Conservation (phyloP, 139 green algal genomes). For the Chlorella vulgaris region DNA sequence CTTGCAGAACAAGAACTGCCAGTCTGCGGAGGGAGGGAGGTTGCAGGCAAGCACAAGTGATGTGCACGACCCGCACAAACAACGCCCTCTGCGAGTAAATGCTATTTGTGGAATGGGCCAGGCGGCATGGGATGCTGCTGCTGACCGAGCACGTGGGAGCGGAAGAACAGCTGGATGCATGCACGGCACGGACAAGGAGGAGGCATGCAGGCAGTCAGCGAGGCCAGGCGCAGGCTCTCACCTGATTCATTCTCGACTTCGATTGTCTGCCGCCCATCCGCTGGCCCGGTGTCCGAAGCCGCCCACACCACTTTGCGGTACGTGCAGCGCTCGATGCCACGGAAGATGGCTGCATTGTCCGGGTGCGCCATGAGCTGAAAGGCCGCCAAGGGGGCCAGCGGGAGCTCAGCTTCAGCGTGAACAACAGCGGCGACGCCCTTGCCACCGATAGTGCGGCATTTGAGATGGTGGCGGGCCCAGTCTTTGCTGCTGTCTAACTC, state of each 20-base stretch:
- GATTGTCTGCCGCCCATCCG: neutral
- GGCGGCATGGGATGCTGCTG: no score
- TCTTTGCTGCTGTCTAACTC: neutral
- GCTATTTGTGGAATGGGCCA: no score
- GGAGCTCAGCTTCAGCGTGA: neutral
- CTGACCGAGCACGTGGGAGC: no score
- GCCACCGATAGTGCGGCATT: neutral
- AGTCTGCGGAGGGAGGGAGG: neutral
- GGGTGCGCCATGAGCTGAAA: conserved; percentile 16
- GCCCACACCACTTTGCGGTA: conserved; percentile 28
- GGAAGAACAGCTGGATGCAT: no score
- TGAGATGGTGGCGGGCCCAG: neutral
- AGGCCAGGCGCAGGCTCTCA: no score
- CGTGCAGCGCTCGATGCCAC: conserved; percentile 42
- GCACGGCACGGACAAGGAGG: no score
- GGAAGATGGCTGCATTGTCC: conserved; percentile 34
- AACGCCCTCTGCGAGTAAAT: no score
- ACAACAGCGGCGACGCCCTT: neutral
- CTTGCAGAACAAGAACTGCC: conserved; percentile 38
- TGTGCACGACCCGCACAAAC: no score
- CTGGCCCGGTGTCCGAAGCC: neutral
- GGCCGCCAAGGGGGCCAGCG: neutral
- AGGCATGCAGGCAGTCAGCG: no score
- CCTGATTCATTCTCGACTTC: conserved; percentile 34
- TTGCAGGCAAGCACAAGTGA: neutral